These are phyloP conservation scores for Phoma sp. DNA, from an alignment of 2,329 filamentous ascomycete genomes.

Conservation along the genomic window DNA sequence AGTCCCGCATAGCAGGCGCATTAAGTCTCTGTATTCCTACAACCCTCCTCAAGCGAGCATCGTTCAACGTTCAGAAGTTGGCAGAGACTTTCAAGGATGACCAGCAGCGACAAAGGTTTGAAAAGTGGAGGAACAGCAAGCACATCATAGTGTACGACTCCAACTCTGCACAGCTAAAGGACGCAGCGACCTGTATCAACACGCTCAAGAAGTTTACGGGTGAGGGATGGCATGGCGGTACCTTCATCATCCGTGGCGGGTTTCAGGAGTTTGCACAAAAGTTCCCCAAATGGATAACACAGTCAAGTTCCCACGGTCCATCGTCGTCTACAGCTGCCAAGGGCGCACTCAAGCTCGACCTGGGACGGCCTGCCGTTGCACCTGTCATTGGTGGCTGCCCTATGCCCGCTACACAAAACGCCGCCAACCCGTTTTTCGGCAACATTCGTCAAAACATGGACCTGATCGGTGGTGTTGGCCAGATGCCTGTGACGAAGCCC, in stretches of 20 bases:
- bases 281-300: slow-evolving; percentile 67
- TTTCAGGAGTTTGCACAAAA: slow-evolving; percentile 75
- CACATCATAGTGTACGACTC: slow-evolving; percentile 89
- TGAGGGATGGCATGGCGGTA: slow-evolving; percentile 79
- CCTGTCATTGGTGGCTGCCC: slow-evolving; percentile 90
- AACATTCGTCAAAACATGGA: slow-evolving; percentile 98
- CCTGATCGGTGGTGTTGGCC: slow-evolving; percentile 89
- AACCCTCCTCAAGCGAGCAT: slow-evolving; percentile 87
- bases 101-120: slow-evolving; percentile 74
- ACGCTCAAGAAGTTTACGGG: slow-evolving; percentile 91
- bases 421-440: slow-evolving; percentile 87
- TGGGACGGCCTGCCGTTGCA: slow-evolving; percentile 61
- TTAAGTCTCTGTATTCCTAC: slow-evolving; percentile 95
- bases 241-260: slow-evolving; percentile 81
- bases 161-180: slow-evolving; percentile 77
- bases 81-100: slow-evolving; percentile 83
- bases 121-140: slow-evolving; percentile 75
- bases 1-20: slow-evolving; percentile 78
- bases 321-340: slow-evolving; percentile 32
- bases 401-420: slow-evolving; percentile 73
- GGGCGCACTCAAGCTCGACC: slow-evolving; percentile 33
- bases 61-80: slow-evolving; percentile 87
- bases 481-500: slow-evolving; percentile 70
- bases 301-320: slow-evolving; percentile 48
- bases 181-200: slow-evolving; percentile 80